These are phyloP conservation scores for Tylopilus felleus DNA, from an alignment of 768 basidiomycete species.

Conservation along the genomic window DNA sequence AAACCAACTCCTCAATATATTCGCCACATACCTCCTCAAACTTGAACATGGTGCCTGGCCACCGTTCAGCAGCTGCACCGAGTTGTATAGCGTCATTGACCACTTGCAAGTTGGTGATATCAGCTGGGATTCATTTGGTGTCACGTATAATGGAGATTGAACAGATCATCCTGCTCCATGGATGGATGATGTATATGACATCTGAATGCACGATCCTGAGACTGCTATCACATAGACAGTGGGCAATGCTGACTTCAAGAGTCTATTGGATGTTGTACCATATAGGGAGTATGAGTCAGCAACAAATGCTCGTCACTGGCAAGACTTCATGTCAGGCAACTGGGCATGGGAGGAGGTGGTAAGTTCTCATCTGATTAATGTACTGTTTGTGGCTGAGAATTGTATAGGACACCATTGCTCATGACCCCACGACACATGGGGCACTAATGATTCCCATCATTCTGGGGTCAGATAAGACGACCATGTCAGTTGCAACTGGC, in stretches of 20 bases:
- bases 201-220: background rate
- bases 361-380: background rate
- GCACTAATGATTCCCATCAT: background rate
- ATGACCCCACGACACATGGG: background rate
- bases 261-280: background rate
- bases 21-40: background rate
- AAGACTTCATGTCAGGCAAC: no score
- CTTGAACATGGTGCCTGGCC: background rate
- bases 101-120: background rate
- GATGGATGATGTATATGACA: background rate
- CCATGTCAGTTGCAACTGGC: background rate
- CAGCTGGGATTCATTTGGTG: background rate
- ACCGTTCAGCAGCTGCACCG: background rate
- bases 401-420: background rate
- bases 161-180: background rate
- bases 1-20: background rate
- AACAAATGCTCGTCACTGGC: background rate
- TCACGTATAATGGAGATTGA: background rate
- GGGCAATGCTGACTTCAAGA: background rate
- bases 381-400: no score
- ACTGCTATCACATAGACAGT: background rate
- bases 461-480: background rate
- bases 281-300: background rate
- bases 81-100: background rate
- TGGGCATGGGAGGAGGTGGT: constrained; percentile 1